Conservation (phyloP, 495 filamentous ascomycete species). For the Cercophora newfieldiana region DNA sequence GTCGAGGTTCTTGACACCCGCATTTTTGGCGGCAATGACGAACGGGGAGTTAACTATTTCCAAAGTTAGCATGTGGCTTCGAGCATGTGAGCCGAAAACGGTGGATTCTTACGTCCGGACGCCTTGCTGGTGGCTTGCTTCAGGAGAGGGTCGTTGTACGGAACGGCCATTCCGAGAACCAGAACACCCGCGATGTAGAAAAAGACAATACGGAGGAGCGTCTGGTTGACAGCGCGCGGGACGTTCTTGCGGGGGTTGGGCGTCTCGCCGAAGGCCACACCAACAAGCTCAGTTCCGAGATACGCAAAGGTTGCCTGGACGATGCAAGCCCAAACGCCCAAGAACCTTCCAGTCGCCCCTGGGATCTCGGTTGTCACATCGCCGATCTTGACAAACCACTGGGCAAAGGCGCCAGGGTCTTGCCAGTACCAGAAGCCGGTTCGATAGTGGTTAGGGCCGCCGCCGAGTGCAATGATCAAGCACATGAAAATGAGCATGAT, state of each 20-base stretch:
- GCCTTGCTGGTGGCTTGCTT: slow-evolving; percentile 52
- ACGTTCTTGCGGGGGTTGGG: slow-evolving; percentile 76
- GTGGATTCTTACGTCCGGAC: slow-evolving; percentile 40
- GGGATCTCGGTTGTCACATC: slow-evolving; percentile 18
- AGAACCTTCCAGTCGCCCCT: slow-evolving; percentile 60
- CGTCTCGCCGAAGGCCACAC: slow-evolving; percentile 76
- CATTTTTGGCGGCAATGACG: slow-evolving; percentile 62
- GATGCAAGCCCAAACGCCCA: slow-evolving; percentile 76
- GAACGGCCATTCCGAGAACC: slow-evolving; percentile 69
- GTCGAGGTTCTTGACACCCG: slow-evolving; percentile 64
- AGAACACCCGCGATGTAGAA: slow-evolving; percentile 72
- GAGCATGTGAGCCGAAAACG: neutral
- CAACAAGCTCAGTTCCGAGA: slow-evolving; percentile 82
- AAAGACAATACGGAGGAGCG: slow-evolving; percentile 71
- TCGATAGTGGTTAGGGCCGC: slow-evolving; percentile 68
- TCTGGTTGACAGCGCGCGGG: slow-evolving; percentile 69
- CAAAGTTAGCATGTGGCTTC: neutral
- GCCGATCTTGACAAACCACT: slow-evolving; percentile 43
- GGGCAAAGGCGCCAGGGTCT: slow-evolving; percentile 70
- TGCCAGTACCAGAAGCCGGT: slow-evolving; percentile 77
- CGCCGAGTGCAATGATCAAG: slow-evolving; percentile 70
- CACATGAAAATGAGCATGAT: slow-evolving; percentile 65
- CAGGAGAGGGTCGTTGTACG: slow-evolving; percentile 58
- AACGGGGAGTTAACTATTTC: slow-evolving; percentile 61
- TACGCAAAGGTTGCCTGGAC: slow-evolving; percentile 82